Evolutionary conservation across 1,139 yeast species (phyloP), one percentile per base, ranked within the genome.

Genomic region (Diutina sp.): DNA sequence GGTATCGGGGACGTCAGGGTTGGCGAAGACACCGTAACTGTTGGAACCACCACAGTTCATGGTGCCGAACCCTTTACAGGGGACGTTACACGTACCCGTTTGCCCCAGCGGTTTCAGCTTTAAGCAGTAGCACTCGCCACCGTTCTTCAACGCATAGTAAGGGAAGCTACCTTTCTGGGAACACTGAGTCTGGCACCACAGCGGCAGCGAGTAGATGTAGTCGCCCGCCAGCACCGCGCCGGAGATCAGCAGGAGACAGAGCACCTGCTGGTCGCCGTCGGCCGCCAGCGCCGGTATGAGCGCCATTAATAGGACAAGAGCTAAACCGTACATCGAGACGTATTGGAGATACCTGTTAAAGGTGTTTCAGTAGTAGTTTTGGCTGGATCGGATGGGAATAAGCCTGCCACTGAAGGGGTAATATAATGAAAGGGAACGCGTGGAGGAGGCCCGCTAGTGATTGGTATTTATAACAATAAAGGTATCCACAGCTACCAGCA

Each of bases 91-190:
- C 6, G 41, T 32, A 29, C 53, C 53, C n/a, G 12, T 11, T 29
- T 16, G 41, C 12, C 53, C 53, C 44, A 30, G 41, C 25, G 53
- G 53, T 8, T 30, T 30, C 28, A 32, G 32, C 12, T 9, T 9
- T 3, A 50, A n/a, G 14, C 53, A 50, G 44, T 50, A 50, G 32
- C 53, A 50, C n/a, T 50, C 51, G n/a, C 51, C 51, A 14, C 51
- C 51, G n/a, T 47, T 47, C 21, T 47, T 47, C n/a, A 47, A n/a
- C 7, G 51, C 51, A 1, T 29, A 7, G 30, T 47, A 47, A 8
- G 35, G 35, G 30, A 21, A 47, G 2, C 8, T 29, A 2, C 50
- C 50, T 16, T 7, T 29, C 4, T 4, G 12, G 2, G 16, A 12
- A 30, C 51, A 47, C 21, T 47, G 51, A 1, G 16, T 14, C 21